These are phyloP conservation scores for Cyberlindnera euphorbiiphila DNA, from an alignment of 805 yeast genomes.

Conservation along the genomic window DNA sequence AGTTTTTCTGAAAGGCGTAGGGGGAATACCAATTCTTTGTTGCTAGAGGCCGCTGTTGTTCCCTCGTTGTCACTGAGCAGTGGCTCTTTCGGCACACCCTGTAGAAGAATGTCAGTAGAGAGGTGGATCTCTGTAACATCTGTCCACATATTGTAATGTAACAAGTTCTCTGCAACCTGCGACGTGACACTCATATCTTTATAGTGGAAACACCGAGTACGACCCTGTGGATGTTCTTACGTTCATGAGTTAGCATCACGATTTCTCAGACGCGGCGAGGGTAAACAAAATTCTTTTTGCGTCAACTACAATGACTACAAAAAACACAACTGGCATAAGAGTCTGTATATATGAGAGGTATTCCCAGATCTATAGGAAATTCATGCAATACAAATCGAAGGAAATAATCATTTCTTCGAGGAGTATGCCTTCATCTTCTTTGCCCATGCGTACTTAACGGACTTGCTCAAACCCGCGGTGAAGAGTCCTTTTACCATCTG, in stretches of 20 bases:
- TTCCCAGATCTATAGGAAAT: no score
- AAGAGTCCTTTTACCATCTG: conserved; percentile 82
- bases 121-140: conserved; percentile 16
- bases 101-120: conserved; percentile 6
- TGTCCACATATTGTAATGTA: conserved; percentile 25
- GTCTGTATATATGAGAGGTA: no score
- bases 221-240: not conserved
- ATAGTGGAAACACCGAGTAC: not conserved
- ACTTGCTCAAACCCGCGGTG: conserved; percentile 78
- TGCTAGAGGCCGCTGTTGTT: not conserved
- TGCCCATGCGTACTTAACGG: conserved; percentile 71
- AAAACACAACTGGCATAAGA: no score
- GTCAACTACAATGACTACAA: no score
- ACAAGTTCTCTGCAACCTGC: conserved; percentile 23
- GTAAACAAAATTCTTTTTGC: no score
- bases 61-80: conserved; percentile 19
- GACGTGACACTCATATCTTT: conserved; percentile 1
- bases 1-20: conserved; percentile 20
- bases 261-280: no score
- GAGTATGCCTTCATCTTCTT: conserved; percentile 44
- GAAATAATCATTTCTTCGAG: not conserved
- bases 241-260: not conserved
- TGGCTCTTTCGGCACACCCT: conserved; percentile 25
- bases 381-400: not conserved
- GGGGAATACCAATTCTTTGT: conserved; percentile 10